Evolutionary conservation across 140 eudicot genomes (phyloP).

Genomic region (Flaveria floridana): DNA sequence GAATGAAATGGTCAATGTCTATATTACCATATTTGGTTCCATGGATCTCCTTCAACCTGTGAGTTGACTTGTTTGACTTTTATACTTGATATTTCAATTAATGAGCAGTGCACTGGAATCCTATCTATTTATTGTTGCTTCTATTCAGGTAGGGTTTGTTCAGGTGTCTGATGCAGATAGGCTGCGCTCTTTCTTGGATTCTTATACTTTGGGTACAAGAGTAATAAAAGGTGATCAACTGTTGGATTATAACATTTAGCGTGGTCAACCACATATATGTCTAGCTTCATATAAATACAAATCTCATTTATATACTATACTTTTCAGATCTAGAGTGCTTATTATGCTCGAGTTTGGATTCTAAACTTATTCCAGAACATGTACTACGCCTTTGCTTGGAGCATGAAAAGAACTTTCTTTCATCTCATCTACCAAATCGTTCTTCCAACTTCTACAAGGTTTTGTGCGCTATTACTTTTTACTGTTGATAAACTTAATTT

Average conservation of each 20-base stretch:
- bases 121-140: slow-evolving; percentile 25
- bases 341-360: slow-evolving; percentile 59
- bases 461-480: not conserved
- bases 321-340: slow-evolving; percentile 60
- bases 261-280: not conserved
- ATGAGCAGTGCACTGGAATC: not conserved
- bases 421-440: slow-evolving; percentile 35
- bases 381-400: slow-evolving; percentile 74
- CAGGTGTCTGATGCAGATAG: slow-evolving; percentile 57
- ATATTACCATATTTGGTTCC: slow-evolving; percentile 70
- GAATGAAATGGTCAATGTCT: slow-evolving; percentile 55
- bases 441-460: slow-evolving; percentile 83
- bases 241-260: not conserved
- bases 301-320: slow-evolving; percentile 3
- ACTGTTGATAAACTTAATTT: too few species aligned
- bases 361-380: slow-evolving; percentile 81
- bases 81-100: not conserved
- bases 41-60: slow-evolving; percentile 62
- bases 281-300: not conserved
- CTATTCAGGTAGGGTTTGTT: slow-evolving; percentile 58
- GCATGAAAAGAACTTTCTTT: slow-evolving; percentile 48
- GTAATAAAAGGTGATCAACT: slow-evolving; percentile 47
- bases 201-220: slow-evolving; percentile 65
- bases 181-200: slow-evolving; percentile 55
- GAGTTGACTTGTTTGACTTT: slow-evolving; percentile 26